These are phyloP conservation scores for Neurospora sp. DNA, from an alignment of 495 filamentous ascomycete genomes.

Conservation along the genomic window DNA sequence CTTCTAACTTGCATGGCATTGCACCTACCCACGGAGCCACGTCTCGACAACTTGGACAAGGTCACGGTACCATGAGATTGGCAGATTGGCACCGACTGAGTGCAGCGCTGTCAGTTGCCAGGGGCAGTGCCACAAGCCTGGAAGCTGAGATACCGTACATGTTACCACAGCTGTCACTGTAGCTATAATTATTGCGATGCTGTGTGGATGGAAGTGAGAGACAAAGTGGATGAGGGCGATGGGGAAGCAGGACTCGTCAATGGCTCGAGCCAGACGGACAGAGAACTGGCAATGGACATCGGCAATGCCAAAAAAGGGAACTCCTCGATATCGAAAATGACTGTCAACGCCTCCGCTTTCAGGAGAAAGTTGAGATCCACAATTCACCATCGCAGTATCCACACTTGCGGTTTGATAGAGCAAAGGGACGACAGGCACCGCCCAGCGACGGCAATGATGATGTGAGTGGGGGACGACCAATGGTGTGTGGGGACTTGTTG, in stretches of 20 bases:
- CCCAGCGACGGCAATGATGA: background rate
- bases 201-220: background rate
- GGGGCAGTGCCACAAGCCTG: background rate
- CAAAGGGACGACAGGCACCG: background rate
- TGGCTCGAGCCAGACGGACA: background rate
- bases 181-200: background rate
- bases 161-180: background rate
- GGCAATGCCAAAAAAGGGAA: background rate
- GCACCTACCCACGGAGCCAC: background rate
- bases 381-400: background rate
- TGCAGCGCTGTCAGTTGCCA: background rate
- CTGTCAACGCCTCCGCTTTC: background rate
- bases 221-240: background rate
- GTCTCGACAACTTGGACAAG: background rate
- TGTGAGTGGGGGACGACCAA: background rate
- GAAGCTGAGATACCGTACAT: background rate
- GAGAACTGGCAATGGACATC: background rate
- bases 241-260: background rate
- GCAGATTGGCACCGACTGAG: background rate
- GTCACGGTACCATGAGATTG: background rate
- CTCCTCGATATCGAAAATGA: background rate
- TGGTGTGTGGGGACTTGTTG: background rate
- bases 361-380: background rate
- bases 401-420: background rate
- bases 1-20: background rate